These are phyloP conservation scores for Pseudopithomyces chartarum DNA, from an alignment of 2,329 filamentous ascomycete species.

Conservation along the genomic window DNA sequence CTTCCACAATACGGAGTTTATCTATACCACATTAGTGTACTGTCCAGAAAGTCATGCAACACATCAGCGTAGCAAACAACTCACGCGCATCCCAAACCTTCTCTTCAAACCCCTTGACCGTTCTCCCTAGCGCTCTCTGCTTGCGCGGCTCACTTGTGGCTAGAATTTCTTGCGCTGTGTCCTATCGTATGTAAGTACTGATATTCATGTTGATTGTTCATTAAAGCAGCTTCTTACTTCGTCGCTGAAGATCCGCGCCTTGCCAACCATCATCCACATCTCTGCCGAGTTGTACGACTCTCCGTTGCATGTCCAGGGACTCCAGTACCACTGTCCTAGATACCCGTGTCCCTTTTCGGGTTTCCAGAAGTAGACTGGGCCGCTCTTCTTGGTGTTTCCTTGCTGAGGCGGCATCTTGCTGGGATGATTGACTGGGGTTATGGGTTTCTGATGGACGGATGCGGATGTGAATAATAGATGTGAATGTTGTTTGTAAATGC, in stretches of 20 bases:
- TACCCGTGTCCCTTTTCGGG: slow-evolving; percentile 52
- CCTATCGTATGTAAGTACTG: no score
- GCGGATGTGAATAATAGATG: no score
- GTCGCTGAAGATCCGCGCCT: slow-evolving; percentile 50
- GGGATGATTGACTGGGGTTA: background rate
- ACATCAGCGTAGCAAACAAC: slow-evolving; percentile 4
- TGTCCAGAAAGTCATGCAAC: background rate
- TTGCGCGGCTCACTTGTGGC: slow-evolving; percentile 51
- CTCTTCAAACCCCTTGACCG: slow-evolving; percentile 59
- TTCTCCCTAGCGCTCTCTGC: slow-evolving; percentile 61
- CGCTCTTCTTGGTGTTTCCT: background rate
- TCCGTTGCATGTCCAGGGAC: slow-evolving; percentile 48
- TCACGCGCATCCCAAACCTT: slow-evolving; percentile 54
- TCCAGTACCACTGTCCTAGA: slow-evolving; percentile 67
- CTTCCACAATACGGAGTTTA: slow-evolving; percentile 60
- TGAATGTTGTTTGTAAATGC: no score
- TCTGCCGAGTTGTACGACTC: slow-evolving; percentile 48
- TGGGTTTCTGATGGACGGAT: background rate
- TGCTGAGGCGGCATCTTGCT: no score
- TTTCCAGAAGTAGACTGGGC: slow-evolving; percentile 35
- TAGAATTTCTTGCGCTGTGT: slow-evolving; percentile 57
- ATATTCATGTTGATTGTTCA: no score
- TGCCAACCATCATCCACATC: slow-evolving; percentile 57
- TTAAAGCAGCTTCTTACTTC: slow-evolving; percentile 26
- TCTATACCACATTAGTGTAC: slow-evolving; percentile 32